Evolutionary conservation across 495 filamentous ascomycete species (phyloP), one percentile per base, ranked within the genome.

Genomic region (Penicillium nucicola): DNA sequence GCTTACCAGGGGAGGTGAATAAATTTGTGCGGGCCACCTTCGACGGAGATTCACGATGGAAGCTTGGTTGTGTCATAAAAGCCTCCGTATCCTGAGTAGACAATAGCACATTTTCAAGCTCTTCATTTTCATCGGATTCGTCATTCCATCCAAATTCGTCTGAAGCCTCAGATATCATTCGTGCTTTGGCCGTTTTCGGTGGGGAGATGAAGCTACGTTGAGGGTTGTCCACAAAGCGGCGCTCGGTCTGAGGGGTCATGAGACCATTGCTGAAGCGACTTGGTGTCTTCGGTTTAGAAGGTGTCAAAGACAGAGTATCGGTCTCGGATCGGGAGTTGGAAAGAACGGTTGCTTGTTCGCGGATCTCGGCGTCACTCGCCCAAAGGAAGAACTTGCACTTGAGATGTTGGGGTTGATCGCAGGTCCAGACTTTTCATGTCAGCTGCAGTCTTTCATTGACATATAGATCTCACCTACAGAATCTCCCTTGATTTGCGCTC

Each of bases 351-450:
- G 60, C 56, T 55, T 75, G 71, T 57, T 88, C 84, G 13, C 83
- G 76, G 15, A 50, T 51, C 30, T 76, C 66, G 0, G 86, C 87
- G n/a, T 82, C 77, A 22, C 82, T 78, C 22, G 76, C 73, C 81
- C 83, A 91, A 2, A 90, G 67, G 61, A 89, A 92, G 74, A 90
- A 90, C 13, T 73, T 69, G 65, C 88, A 92, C 32, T 72, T 68
- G 35, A 72, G 56, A 1, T 67, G 56, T 23, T 74, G 69, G 7
- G 68, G 60, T 52, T 79, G 77, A 48, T 79, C 79, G 61, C 87
- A 90, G 6, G 74, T 82, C 58, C 85, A 89, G 64, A 90, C 77
- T 81, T 20, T 18, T 23, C 9, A 25, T 12, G 34, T 43, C 19
- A 41, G 36, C 55, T 32, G 6, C 30, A 36, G 1, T 23, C 20